phyloP scores from a whole-genome alignment of 129 eudicot genomes.

The Flaveria linearis region DNA sequence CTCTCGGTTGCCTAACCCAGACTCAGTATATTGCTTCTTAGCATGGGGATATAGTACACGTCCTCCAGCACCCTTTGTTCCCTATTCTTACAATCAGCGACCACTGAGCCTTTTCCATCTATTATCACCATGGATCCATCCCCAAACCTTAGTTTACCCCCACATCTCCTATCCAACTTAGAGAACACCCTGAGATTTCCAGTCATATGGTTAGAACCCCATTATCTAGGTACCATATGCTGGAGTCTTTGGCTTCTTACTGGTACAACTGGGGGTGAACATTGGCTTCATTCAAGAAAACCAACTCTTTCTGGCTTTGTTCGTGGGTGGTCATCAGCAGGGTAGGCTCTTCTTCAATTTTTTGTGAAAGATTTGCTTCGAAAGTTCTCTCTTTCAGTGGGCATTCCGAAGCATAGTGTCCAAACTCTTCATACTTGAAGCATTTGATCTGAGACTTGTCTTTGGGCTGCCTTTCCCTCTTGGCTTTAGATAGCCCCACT shows the following conservation, averaged over 20 bases:
- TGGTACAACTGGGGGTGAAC: background rate
- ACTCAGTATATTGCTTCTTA: too few species aligned
- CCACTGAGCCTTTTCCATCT: background rate
- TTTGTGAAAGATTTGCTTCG: background rate
- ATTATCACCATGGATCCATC: background rate
- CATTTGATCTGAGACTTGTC: background rate
- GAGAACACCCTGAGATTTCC: background rate
- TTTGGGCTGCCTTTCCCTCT: background rate
- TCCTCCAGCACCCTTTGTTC: too few species aligned
- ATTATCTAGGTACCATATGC: background rate
- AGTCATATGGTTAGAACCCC: background rate
- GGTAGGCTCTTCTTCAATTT: background rate
- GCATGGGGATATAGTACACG: too few species aligned
- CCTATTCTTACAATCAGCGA: too few species aligned
- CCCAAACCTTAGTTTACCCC: background rate
- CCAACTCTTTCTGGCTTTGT: background rate
- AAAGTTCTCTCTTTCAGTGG: background rate
- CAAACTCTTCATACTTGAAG: background rate
- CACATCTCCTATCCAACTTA: background rate
- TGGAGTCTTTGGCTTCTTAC: too few species aligned
- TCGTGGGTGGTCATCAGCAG: background rate
- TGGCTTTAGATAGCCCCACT: background rate
- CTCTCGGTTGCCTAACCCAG: too few species aligned
- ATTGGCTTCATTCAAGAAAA: background rate
- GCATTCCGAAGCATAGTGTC: background rate